phyloP scores from a whole-genome alignment of 257 asterid genomes.

The Salvia miltiorrhiza region DNA sequence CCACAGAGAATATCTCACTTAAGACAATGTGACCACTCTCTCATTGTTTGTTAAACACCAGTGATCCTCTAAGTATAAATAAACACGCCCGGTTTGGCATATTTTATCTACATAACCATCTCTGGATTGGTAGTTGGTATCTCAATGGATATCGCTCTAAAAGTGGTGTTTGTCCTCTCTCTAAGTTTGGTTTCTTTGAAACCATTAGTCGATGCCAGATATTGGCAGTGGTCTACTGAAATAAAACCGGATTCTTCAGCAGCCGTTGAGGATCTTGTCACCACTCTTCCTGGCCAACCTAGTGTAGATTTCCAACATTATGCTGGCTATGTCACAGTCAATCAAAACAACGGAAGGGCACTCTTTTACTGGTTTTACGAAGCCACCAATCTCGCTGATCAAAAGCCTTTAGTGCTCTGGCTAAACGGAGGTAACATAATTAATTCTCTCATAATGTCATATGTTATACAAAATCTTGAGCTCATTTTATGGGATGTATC shows the following conservation, averaged over 20 bases:
- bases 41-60: constrained; percentile 15
- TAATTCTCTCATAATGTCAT: neutral
- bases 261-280: constrained; percentile 48
- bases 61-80: constrained; percentile 46
- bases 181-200: constrained; percentile 29
- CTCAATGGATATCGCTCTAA: constrained; percentile 39
- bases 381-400: constrained; percentile 43
- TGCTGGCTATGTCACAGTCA: constrained; percentile 66
- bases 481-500: too few relatives aligned
- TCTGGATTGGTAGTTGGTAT: constrained; percentile 21
- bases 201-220: constrained; percentile 44
- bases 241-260: constrained; percentile 24
- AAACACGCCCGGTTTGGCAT: constrained; percentile 30
- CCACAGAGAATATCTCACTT: constrained; percentile 36
- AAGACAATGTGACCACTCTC: constrained; percentile 22
- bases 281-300: constrained; percentile 81
- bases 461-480: too few relatives aligned
- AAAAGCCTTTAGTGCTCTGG: constrained; percentile 91
- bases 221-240: constrained; percentile 32
- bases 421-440: constrained; percentile 80
- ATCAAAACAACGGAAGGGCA: constrained; percentile 61
- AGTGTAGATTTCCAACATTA: constrained; percentile 57
- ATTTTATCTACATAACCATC: constrained; percentile 25
- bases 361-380: constrained; percentile 93
- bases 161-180: constrained; percentile 32